A percentile compares a stretch with the other conserved stretches of the same genome.
phyloP scores from a whole-genome alignment of 495 filamentous ascomycete genomes.

The Chaetomium tenue region DNA sequence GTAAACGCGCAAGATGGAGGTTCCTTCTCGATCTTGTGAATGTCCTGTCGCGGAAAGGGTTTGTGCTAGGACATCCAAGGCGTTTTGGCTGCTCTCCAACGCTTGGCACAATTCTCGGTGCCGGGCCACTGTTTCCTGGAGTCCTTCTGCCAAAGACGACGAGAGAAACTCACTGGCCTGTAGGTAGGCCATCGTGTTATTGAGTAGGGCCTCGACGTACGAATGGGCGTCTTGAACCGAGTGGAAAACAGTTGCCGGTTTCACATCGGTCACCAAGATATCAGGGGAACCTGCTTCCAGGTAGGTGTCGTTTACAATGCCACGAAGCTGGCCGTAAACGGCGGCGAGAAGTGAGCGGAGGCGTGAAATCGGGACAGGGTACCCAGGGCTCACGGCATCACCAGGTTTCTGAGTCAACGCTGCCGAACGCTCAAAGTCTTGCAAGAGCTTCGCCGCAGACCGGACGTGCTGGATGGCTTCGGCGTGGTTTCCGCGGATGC shows the following conservation, averaged over 20 bases:
- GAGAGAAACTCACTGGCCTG: constrained; percentile 8
- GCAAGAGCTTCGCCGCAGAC: constrained; percentile 23
- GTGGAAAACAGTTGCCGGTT: constrained; percentile 21
- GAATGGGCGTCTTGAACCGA: constrained; percentile 23
- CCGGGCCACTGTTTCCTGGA: constrained; percentile 8
- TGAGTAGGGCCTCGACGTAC: constrained; percentile 20
- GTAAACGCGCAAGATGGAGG: constrained; percentile 16
- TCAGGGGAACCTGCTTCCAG: not conserved
- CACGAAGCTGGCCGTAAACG: constrained; percentile 23
- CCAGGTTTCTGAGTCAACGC: not conserved
- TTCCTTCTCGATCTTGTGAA: not conserved
- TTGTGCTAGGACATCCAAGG: constrained; percentile 19
- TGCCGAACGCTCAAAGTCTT: constrained; percentile 17
- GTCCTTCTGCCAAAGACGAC: not conserved
- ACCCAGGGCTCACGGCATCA: not conserved
- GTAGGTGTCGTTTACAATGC: constrained; percentile 20
- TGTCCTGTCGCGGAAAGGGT: not conserved
- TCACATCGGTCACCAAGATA: constrained; percentile 10
- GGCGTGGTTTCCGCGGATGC: constrained; percentile 20
- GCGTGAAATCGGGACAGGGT: constrained; percentile 19
- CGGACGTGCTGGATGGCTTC: constrained; percentile 27
- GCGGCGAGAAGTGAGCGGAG: constrained; percentile 20
- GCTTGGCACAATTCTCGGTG: constrained; percentile 19
- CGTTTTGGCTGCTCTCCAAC: constrained; percentile 20
- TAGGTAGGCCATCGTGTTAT: constrained; percentile 24